A percentile compares a stretch with the other conserved stretches of the same genome.
phyloP scores from a whole-genome alignment of 805 yeast genomes.

The Starmerella bombi region DNA sequence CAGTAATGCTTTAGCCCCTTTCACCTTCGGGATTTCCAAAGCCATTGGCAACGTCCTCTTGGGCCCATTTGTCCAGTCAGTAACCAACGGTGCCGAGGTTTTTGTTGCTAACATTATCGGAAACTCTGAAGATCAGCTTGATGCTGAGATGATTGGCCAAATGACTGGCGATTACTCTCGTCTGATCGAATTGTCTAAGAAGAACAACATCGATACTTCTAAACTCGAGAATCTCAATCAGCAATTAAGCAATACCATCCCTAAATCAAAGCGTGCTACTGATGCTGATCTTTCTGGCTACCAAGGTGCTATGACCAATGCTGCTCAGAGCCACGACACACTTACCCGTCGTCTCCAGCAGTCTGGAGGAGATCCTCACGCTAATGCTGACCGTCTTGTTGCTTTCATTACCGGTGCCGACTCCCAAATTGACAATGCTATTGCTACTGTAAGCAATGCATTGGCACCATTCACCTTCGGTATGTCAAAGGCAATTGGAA shows the following conservation, averaged over 20 bases:
- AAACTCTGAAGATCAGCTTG: slow-evolving; percentile 14
- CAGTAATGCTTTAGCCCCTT: too few species aligned
- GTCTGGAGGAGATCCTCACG: neutral
- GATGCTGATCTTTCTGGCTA: slow-evolving; percentile 1
- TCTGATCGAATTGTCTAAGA: slow-evolving; percentile 12
- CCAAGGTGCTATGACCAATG: slow-evolving; percentile 11
- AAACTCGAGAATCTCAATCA: slow-evolving; percentile 14
- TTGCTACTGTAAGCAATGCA: too few species aligned
- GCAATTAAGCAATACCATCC: slow-evolving; percentile 11
- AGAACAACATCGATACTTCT: slow-evolving; percentile 16
- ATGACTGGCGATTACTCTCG: slow-evolving; percentile 19
- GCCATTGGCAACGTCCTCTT: slow-evolving; percentile 12
- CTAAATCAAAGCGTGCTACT: slow-evolving; percentile 7
- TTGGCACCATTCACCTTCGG: too few species aligned
- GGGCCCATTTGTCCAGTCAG: slow-evolving; percentile 25
- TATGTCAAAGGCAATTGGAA: slow-evolving; percentile 14
- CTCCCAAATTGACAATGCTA: slow-evolving; percentile 25
- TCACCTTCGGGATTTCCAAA: too few species aligned
- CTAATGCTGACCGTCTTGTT: slow-evolving; percentile 9
- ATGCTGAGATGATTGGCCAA: slow-evolving; percentile 12
- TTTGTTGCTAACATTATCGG: slow-evolving; percentile 20
- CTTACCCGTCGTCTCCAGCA: slow-evolving; percentile 7
- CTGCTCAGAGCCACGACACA: slow-evolving; percentile 9
- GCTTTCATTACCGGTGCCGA: slow-evolving; percentile 26
- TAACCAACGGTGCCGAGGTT: too few species aligned